These are phyloP conservation scores for Ascochyta viciae-villosae DNA, from an alignment of 2,329 filamentous ascomycete genomes.

Conservation along the genomic window DNA sequence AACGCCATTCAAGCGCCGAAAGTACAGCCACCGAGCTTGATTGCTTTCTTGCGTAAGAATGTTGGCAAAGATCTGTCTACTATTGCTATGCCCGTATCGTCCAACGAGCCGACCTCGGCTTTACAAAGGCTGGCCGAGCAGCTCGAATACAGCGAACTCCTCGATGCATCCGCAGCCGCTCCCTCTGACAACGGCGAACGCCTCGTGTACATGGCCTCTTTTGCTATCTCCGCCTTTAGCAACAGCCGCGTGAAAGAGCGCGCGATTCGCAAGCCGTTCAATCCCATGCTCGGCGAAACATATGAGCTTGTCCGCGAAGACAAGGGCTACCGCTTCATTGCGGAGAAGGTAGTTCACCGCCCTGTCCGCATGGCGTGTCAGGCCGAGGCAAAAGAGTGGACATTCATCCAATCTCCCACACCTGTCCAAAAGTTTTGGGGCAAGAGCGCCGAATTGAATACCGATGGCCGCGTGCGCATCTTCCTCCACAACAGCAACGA, in stretches of 20 bases:
- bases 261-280: constrained; percentile 94
- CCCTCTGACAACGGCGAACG: constrained; percentile 70
- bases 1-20: constrained; percentile 75
- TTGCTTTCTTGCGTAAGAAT: constrained; percentile 94
- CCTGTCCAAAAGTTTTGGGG: constrained; percentile 99
- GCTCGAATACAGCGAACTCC: constrained; percentile 85
- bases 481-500: constrained; percentile 79
- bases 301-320: constrained; percentile 91
- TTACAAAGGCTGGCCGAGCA: constrained; percentile 90
- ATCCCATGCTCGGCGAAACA: constrained; percentile 94
- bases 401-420: constrained; percentile 82
- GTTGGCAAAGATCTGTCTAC: constrained; percentile 97
- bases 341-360: constrained; percentile 93
- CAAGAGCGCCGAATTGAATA: constrained; percentile 92
- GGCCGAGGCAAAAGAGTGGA: constrained; percentile 86
- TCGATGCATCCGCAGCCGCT: constrained; percentile 68
- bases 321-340: constrained; percentile 86
- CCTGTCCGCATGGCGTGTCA: constrained; percentile 93
- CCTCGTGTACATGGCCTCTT: constrained; percentile 84
- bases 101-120: constrained; percentile 90
- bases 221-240: constrained; percentile 87
- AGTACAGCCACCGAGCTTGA: constrained; percentile 84
- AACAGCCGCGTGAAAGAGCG: constrained; percentile 85
- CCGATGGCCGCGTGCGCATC: constrained; percentile 84
- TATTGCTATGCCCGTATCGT: constrained; percentile 96